Evolutionary conservation across 495 filamentous ascomycete genomes (phyloP).

Genomic region (Hypoxylon fragiforme): DNA sequence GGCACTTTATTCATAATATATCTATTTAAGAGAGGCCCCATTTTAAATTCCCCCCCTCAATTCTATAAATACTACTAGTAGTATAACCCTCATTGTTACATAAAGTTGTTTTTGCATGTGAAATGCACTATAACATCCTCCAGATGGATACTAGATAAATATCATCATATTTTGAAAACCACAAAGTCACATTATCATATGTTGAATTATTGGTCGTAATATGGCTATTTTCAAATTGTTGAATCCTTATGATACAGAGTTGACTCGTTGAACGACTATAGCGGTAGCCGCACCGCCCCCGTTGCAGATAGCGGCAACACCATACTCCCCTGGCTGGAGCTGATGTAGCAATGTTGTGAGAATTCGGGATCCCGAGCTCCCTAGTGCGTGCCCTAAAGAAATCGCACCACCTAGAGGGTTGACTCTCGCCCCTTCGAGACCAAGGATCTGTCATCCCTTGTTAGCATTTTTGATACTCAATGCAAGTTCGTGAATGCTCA

Average conservation of each 20-base stretch:
- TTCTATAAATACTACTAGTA: no score
- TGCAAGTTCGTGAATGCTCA: slow-evolving; percentile 38
- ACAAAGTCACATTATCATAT: no score
- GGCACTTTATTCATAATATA: no score
- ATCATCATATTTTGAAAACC: no score
- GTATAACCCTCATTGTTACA: no score
- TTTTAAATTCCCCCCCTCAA: no score
- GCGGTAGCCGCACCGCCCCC: slow-evolving; percentile 91
- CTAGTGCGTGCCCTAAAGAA: slow-evolving; percentile 89
- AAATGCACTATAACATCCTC: no score
- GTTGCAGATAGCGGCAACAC: slow-evolving; percentile 94
- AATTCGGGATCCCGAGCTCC: slow-evolving; percentile 92
- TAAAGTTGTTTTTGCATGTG: no score
- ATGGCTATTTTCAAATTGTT: background rate
- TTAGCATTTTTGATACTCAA: slow-evolving; percentile 9
- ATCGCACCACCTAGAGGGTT: slow-evolving; percentile 93
- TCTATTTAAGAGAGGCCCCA: no score
- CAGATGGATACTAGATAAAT: no score
- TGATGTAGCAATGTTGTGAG: slow-evolving; percentile 88
- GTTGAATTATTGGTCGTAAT: background rate
- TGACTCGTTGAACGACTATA: slow-evolving; percentile 87
- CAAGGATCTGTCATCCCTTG: slow-evolving; percentile 63
- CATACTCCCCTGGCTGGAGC: slow-evolving; percentile 88
- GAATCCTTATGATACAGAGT: slow-evolving; percentile 59
- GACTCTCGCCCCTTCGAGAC: slow-evolving; percentile 73